phyloP scores from a whole-genome alignment of 163 green algal genomes.

The Coccomyxa subellipsoidea region DNA sequence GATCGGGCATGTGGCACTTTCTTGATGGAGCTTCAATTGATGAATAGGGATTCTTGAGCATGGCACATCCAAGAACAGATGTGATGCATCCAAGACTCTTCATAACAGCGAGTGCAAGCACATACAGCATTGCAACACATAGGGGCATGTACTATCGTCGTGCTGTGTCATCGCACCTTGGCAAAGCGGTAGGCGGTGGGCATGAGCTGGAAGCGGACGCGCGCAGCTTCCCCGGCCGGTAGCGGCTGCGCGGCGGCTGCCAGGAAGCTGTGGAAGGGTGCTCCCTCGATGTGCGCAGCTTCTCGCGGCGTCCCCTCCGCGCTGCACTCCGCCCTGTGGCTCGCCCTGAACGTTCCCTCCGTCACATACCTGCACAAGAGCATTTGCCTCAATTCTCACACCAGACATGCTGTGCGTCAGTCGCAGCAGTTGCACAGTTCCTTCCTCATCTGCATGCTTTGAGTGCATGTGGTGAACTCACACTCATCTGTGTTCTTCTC shows the following conservation, averaged over 20 bases:
- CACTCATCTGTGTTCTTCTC: background rate
- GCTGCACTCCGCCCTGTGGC: slow-evolving; percentile 3
- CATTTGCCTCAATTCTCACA: background rate
- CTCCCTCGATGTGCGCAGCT: slow-evolving; percentile 9
- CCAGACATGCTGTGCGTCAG: background rate
- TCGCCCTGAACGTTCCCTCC: slow-evolving; percentile 25
- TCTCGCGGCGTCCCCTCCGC: slow-evolving; percentile 9
- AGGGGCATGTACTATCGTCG: too few relatives aligned
- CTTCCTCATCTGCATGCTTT: background rate
- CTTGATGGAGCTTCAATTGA: background rate
- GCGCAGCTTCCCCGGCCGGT: background rate
- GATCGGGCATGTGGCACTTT: background rate
- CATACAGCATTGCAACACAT: too few relatives aligned
- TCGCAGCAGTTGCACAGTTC: background rate
- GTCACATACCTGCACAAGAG: slow-evolving; percentile 26
- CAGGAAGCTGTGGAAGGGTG: slow-evolving; percentile 25
- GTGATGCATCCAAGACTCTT: too few relatives aligned
- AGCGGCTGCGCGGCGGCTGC: slow-evolving; percentile 8
- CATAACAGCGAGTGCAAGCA: too few relatives aligned
- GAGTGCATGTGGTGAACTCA: background rate
- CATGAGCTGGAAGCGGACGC: slow-evolving; percentile 24
- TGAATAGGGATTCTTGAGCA: background rate
- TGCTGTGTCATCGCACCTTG: slow-evolving; percentile 5
- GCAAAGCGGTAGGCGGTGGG: slow-evolving; percentile 31
- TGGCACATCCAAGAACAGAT: too few relatives aligned